These are phyloP conservation scores for Medakamo hakoo DNA, from an alignment of 139 green algal genomes.

Conservation along the genomic window DNA sequence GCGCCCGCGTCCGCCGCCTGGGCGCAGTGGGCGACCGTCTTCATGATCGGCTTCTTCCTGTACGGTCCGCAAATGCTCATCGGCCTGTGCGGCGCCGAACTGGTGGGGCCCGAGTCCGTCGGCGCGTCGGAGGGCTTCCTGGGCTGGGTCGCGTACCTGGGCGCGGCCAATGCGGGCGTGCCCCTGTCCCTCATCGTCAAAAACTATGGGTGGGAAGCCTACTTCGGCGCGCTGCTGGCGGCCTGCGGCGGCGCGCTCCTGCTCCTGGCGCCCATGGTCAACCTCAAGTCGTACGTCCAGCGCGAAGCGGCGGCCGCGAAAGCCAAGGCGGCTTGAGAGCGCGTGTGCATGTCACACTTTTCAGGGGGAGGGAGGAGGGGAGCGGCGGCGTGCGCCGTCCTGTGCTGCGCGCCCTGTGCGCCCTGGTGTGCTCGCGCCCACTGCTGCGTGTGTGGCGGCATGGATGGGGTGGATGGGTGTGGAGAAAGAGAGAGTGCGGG, in stretches of 20 bases:
- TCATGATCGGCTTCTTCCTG: slow-evolving; percentile 93
- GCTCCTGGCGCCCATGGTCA: slow-evolving; percentile 80
- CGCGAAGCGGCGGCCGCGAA: slow-evolving; percentile 12
- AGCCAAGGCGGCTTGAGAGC: slow-evolving; percentile 3
- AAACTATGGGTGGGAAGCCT: slow-evolving; percentile 73
- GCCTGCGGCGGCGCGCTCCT: slow-evolving; percentile 61
- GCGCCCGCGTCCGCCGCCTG: slow-evolving; percentile 36
- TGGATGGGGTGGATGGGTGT: no score
- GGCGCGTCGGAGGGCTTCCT: slow-evolving; percentile 87
- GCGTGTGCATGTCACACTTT: no score
- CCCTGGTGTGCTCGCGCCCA: no score
- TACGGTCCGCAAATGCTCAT: slow-evolving; percentile 91
- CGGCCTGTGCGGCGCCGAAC: slow-evolving; percentile 87
- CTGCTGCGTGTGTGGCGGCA: no score
- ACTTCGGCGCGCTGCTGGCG: slow-evolving; percentile 71
- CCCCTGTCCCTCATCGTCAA: slow-evolving; percentile 89
- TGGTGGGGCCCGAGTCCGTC: slow-evolving; percentile 71
- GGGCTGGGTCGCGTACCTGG: slow-evolving; percentile 60
- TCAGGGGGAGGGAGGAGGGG: no score
- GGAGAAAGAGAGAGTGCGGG: not conserved
- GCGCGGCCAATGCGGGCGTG: slow-evolving; percentile 70
- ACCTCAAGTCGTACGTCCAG: slow-evolving; percentile 72
- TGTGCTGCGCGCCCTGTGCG: no score
- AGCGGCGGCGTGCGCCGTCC: no score
- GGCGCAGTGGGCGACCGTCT: slow-evolving; percentile 76